Evolutionary conservation across 176 grass and related monocot species (phyloP), one percentile per base, ranked within the genome.

Genomic region (Zoysia japonica): DNA sequence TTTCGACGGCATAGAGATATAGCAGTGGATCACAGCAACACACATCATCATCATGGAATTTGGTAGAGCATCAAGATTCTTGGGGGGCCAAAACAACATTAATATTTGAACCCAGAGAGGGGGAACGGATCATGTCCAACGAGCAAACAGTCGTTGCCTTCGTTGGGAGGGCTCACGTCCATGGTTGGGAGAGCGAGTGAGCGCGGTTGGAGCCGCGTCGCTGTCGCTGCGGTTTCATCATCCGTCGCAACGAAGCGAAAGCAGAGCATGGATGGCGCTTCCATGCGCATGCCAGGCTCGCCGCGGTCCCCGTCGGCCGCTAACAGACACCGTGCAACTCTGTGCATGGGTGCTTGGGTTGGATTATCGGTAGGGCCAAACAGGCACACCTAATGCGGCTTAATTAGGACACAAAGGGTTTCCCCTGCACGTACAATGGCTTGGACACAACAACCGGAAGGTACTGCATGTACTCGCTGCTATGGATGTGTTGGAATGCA

Each of bases 121-220:
- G 11, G 4, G 7, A 74, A 15, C 6, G 43, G 59, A 55, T 13
- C 64, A 36, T 41, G 6, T 20, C 35, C 53, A 63, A 16, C 60
- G 46, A 74, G 20, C 47, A 13, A 64, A 81, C 61, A 51, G 65
- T 51, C n/a, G 57, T 89, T 81, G 82, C 82, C 87, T 15, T 38
- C 77, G 16, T 28, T 53, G 9, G 66, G 52, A 5, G 66, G 43
- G 60, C 66, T 57, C 7, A 43, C 7, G 19, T 67, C 72, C 17
- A 44, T 2, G 2, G 61, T 7, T 7, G 8, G 8, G 8, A 67
- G 15, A 45, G 51, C 8, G 73, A 73, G 53, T 56, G 7, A 9
- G 50, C 2, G 28, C 40, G 78, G 78, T 82, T 85, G 87, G 83
- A 68, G 83, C 16, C 52, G 41, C 45, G 68, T 75, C 74, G 52